Base-by-base conservation (phyloP, 1,139 yeast species). In the Scheffersomyces insectosa region DNA sequence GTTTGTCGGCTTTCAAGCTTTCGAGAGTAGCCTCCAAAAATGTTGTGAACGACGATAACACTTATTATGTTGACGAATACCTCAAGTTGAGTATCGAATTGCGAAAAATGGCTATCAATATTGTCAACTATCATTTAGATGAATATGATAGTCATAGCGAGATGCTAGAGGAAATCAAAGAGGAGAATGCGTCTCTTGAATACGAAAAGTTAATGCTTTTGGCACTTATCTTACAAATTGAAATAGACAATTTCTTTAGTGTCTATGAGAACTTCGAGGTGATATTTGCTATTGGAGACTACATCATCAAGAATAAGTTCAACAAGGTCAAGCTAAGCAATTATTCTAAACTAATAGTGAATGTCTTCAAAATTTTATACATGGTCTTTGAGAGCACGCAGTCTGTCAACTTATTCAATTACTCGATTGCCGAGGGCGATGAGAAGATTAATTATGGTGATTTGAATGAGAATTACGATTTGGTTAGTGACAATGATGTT, bases 181-280 rank as follows among this genome's bases (percentile, higher is more conserved):
- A 50, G 13, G 44, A 46, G 13, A 40, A 33, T 25, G 61, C 59
- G 28, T 63, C 64, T 38, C 25, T 42, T 20, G 53, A 44, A 15
- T 61, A 61, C 41, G 60, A 59, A 33, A 51, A 52, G 16, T 41
- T 52, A 31, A 42, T 61, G 13, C 46, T 61, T 10, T 42, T 73
- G 5, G 65, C 68, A 6, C 58, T 74, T 5, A 54, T 70, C 3
- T 51, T 74, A 13, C 75, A 70, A 47, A 60, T 72, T 28, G 72
- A 71, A 40, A 48, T 70, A 13, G 79, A 74, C 51, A 61, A 57
- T 38, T 53, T 58, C 28, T 72, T 62, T 45, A 69, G 72, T 30
- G 72, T 74, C 1, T 73, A 60, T 48, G 79, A 73, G 48, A 74
- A 74, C 51, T 70, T 63, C 33, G 77, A 72, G 40, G 60, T 72